phyloP scores from a whole-genome alignment of 1,284 basidiomycete species.

The Cryptococcus sp. region DNA sequence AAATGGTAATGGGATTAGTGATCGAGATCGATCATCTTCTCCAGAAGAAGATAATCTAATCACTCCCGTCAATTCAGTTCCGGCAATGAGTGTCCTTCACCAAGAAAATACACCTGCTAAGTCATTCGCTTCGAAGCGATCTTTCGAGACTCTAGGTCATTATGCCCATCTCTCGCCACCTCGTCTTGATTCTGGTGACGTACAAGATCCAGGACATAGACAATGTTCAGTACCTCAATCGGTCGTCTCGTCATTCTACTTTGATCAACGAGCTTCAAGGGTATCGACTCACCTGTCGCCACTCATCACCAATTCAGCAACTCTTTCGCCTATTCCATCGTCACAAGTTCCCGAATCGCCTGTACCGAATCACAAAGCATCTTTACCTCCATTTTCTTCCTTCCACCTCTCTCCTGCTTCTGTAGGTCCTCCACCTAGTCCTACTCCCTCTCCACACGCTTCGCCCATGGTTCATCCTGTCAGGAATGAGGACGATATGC shows the following conservation, averaged over 20 bases:
- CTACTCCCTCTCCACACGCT: conserved; percentile 6
- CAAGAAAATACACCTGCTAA: neutral
- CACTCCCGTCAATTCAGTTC: neutral
- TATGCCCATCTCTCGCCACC: neutral
- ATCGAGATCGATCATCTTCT: neutral
- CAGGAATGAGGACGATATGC: too few relatives aligned
- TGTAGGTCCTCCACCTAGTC: neutral
- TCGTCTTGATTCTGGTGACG: neutral
- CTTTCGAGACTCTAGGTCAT: conserved; percentile 4
- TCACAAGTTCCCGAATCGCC: neutral
- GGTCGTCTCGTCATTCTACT: neutral
- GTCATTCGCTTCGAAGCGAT: neutral
- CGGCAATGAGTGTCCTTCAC: neutral
- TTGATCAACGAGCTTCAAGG: neutral
- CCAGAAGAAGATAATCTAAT: neutral
- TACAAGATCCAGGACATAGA: neutral
- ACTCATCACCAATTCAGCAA: neutral
- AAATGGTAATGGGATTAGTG: too few relatives aligned
- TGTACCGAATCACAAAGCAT: neutral
- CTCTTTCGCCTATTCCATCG: neutral
- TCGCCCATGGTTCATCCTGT: too few relatives aligned
- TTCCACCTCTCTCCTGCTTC: neutral
- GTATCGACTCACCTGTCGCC: neutral
- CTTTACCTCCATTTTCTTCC: neutral
- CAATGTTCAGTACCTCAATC: neutral